These are phyloP conservation scores for Microthlaspi erraticum DNA, from an alignment of 345 rosid species.

Conservation along the genomic window DNA sequence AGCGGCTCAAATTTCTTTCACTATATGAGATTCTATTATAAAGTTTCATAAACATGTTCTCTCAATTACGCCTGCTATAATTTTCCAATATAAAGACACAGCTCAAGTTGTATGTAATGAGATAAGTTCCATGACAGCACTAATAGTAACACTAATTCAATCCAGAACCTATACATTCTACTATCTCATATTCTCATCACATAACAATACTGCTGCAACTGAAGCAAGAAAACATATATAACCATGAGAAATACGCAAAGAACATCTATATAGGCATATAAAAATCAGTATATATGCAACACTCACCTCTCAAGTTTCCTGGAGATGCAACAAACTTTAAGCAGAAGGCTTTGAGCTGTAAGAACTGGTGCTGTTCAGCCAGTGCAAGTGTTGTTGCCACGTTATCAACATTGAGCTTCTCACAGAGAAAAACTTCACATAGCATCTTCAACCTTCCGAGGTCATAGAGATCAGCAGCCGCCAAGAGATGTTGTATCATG, in stretches of 20 bases:
- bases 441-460: constrained; percentile 77
- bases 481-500: constrained; percentile 91
- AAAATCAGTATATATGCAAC: constrained; percentile 44
- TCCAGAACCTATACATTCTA: constrained; percentile 16
- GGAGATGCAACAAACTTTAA: constrained; percentile 83
- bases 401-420: constrained; percentile 69
- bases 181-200: neutral
- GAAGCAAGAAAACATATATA: constrained; percentile 17
- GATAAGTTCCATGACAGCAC: constrained; percentile 29
- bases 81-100: neutral
- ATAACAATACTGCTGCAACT: constrained; percentile 3
- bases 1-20: neutral
- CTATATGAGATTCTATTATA: neutral
- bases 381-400: constrained; percentile 94
- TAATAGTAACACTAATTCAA: constrained; percentile 6
- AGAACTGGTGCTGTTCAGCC: constrained; percentile 91
- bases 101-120: constrained; percentile 2
- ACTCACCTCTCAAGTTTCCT: constrained; percentile 80
- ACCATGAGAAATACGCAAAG: neutral
- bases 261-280: neutral
- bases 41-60: constrained; percentile 18
- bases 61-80: neutral
- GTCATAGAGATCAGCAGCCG: constrained; percentile 85
- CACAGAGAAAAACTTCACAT: constrained; percentile 83
- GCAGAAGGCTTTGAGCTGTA: constrained; percentile 79